Conservation (phyloP, 495 filamentous ascomycete genomes). For the Annulohypoxylon moriforme region DNA sequence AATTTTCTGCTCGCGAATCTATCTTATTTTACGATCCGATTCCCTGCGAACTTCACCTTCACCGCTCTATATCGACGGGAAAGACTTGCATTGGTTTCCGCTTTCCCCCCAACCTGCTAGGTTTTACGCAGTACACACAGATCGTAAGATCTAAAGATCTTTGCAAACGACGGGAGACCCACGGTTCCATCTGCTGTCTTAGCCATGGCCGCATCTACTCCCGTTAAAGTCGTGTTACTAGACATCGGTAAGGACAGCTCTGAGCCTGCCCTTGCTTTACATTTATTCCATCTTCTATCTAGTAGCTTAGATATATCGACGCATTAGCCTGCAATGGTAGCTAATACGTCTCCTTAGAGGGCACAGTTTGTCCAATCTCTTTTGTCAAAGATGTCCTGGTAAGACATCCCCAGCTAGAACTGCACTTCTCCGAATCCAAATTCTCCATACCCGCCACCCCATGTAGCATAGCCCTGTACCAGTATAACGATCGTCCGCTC, state of each 20-base stretch:
- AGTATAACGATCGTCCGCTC: constrained; percentile 28
- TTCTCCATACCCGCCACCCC: constrained; percentile 20
- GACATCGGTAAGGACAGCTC: constrained; percentile 60
- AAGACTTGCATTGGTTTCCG: constrained; percentile 37
- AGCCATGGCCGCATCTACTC: constrained; percentile 45
- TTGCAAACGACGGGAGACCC: constrained; percentile 32
- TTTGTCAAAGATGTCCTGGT: constrained; percentile 79
- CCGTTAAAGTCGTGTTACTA: constrained; percentile 58
- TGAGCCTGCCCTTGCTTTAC: constrained; percentile 39
- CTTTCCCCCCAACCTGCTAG: constrained; percentile 28
- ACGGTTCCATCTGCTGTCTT: constrained; percentile 35
- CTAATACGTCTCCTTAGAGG: constrained; percentile 66
- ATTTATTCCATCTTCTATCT: neutral
- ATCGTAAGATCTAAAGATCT: constrained; percentile 34
- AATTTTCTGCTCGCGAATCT: constrained; percentile 37
- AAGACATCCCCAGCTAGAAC: constrained; percentile 50
- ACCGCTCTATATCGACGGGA: constrained; percentile 42
- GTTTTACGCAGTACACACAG: constrained; percentile 21
- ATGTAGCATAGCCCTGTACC: constrained; percentile 23
- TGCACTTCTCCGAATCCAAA: constrained; percentile 32
- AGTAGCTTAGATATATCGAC: constrained; percentile 35
- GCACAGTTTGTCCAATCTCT: constrained; percentile 75
- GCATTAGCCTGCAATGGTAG: constrained; percentile 51
- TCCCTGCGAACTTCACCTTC: constrained; percentile 27
- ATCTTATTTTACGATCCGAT: constrained; percentile 31